Evolutionary conservation across 2,329 filamentous ascomycete species (phyloP).

Genomic region (Penicillium oxalicum): DNA sequence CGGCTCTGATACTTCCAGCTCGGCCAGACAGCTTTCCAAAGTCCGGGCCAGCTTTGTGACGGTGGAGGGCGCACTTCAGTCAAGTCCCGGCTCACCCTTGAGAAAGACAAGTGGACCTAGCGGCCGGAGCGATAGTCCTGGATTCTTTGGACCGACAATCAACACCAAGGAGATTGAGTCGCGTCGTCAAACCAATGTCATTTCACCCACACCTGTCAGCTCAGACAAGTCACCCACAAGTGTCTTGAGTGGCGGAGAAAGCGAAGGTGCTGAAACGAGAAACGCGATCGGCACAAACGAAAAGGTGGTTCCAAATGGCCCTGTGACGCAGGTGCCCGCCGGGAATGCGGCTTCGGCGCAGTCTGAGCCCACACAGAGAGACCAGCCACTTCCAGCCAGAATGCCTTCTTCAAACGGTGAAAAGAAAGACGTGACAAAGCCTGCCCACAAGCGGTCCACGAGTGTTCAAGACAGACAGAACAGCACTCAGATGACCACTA

Average conservation of each 20-base stretch:
- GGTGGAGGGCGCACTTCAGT: slow-evolving; percentile 51
- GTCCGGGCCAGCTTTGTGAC: slow-evolving; percentile 70
- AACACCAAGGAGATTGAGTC: slow-evolving; percentile 29
- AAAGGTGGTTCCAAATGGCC: slow-evolving; percentile 6
- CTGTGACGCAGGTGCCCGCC: slow-evolving; percentile 7
- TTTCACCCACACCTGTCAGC: slow-evolving; percentile 23
- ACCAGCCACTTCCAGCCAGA: slow-evolving; percentile 8
- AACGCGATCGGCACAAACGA: slow-evolving; percentile 3
- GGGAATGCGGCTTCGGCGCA: slow-evolving; percentile 7
- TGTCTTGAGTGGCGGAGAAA: slow-evolving; percentile 14
- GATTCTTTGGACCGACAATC: slow-evolving; percentile 27
- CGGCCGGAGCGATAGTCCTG: slow-evolving; percentile 30
- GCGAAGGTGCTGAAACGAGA: slow-evolving; percentile 4
- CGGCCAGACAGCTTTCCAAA: slow-evolving; percentile 61
- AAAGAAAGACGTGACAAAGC: slow-evolving; percentile 17
- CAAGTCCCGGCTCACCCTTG: slow-evolving; percentile 38
- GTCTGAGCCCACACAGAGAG: slow-evolving; percentile 14
- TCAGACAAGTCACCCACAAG: slow-evolving; percentile 14
- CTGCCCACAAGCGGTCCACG: slow-evolving; percentile 29
- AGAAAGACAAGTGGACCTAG: slow-evolving; percentile 36
- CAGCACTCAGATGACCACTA: slow-evolving; percentile 14
- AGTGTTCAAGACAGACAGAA: slow-evolving; percentile 25
- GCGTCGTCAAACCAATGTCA: slow-evolving; percentile 23
- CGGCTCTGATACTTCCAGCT: slow-evolving; percentile 37
- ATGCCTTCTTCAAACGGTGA: slow-evolving; percentile 13